These are phyloP conservation scores for Sicyos edulis DNA, from an alignment of 306 rosid genomes.

Conservation along the genomic window DNA sequence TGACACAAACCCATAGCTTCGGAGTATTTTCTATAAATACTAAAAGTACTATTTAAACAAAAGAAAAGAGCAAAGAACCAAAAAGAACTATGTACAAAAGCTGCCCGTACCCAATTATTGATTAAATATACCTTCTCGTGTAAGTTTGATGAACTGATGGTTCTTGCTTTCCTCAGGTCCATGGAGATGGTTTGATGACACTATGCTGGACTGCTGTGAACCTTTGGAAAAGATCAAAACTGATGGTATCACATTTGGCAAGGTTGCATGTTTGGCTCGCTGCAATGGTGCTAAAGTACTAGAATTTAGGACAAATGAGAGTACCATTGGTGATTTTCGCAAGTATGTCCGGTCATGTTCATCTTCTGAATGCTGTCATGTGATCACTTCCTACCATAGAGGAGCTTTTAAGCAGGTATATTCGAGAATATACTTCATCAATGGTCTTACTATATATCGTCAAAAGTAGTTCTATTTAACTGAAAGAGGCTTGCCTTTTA, in stretches of 20 bases:
- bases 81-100: neutral
- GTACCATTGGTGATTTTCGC: slow-evolving; percentile 55
- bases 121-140: neutral
- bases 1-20: no score
- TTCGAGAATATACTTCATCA: neutral
- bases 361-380: slow-evolving; percentile 55
- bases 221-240: slow-evolving; percentile 56
- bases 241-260: slow-evolving; percentile 83
- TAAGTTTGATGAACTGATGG: neutral
- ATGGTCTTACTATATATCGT: slow-evolving; percentile 10
- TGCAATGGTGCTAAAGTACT: slow-evolving; percentile 81
- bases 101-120: neutral
- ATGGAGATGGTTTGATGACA: slow-evolving; percentile 97
- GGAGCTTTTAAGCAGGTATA: slow-evolving; percentile 60
- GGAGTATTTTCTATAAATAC: neutral
- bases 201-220: slow-evolving; percentile 91
- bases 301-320: slow-evolving; percentile 50
- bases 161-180: slow-evolving; percentile 47
- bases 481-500: neutral
- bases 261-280: slow-evolving; percentile 81
- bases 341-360: slow-evolving; percentile 38
- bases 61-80: neutral
- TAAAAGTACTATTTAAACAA: neutral
- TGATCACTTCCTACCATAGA: slow-evolving; percentile 68
- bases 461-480: slow-evolving; percentile 10